Evolutionary conservation across 2,329 filamentous ascomycete genomes (phyloP).

Genomic region (Pestalotiopsis sp.): DNA sequence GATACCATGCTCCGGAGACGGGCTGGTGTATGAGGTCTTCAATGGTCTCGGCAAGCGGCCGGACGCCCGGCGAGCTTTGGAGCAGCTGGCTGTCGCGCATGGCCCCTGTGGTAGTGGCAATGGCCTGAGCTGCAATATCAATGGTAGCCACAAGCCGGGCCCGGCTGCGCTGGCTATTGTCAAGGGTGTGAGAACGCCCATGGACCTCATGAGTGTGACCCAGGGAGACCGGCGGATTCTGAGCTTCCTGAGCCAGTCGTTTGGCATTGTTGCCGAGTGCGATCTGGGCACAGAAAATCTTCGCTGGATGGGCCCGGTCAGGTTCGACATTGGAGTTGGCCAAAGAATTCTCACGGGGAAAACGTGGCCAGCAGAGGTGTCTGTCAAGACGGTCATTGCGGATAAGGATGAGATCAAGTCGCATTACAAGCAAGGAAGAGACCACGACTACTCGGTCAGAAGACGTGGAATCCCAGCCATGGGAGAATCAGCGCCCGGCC

Average conservation of each 20-base stretch:
- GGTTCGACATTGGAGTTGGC: constrained; percentile 86
- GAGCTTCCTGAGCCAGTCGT: constrained; percentile 87
- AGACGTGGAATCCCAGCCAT: constrained; percentile 23
- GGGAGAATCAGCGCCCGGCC: constrained; percentile 21
- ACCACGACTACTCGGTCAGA: constrained; percentile 17
- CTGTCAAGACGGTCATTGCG: constrained; percentile 78
- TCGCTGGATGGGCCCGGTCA: constrained; percentile 85
- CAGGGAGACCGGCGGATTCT: constrained; percentile 73
- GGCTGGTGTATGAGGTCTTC: constrained; percentile 89
- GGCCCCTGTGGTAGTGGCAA: constrained; percentile 94
- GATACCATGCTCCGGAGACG: constrained; percentile 88
- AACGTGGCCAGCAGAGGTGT: constrained; percentile 85
- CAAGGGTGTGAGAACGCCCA: constrained; percentile 79
- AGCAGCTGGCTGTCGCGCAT: constrained; percentile 78
- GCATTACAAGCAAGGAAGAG: constrained; percentile 58
- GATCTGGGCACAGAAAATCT: constrained; percentile 89
- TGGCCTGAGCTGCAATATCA: constrained; percentile 86
- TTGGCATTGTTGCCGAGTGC: constrained; percentile 86
- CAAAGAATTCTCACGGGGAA: constrained; percentile 73
- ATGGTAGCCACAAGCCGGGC: constrained; percentile 74
- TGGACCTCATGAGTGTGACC: constrained; percentile 87
- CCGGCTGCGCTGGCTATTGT: constrained; percentile 80
- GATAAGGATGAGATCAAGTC: constrained; percentile 73
- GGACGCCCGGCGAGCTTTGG: constrained; percentile 74
- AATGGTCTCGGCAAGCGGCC: constrained; percentile 80